Conservation (phyloP, 768 basidiomycete species). For the Termitomyces sp. region DNA sequence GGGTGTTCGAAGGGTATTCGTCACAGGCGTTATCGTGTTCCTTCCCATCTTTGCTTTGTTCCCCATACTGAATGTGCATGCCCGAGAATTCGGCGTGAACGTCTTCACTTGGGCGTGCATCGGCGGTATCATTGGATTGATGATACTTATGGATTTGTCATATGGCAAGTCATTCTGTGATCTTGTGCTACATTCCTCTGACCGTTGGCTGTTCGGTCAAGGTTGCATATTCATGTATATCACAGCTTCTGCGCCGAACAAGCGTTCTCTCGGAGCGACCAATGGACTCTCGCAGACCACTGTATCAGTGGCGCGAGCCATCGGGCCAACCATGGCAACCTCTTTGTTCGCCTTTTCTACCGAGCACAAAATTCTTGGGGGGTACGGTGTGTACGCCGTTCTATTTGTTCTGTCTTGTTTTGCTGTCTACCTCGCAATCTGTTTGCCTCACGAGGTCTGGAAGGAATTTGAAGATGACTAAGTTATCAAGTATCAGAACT, state of each 20-base stretch:
- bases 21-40: conserved; percentile 27
- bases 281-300: conserved; percentile 46
- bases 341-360: conserved; percentile 52
- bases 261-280: conserved; percentile 42
- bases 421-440: conserved; percentile 25
- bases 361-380: conserved; percentile 38
- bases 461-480: conserved; percentile 14
- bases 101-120: conserved; percentile 31
- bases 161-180: conserved; percentile 26
- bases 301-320: conserved; percentile 38
- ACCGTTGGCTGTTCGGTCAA: conserved; percentile 10
- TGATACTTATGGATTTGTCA: conserved; percentile 32
- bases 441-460: conserved; percentile 34
- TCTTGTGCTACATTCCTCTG: background rate
- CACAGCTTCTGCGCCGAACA: conserved; percentile 44
- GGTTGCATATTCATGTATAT: conserved; percentile 48
- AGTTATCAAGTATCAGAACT: no score
- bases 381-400: conserved; percentile 40
- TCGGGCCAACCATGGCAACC: conserved; percentile 43
- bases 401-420: conserved; percentile 26
- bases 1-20: conserved; percentile 35
- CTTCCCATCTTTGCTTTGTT: conserved; percentile 32
- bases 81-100: conserved; percentile 25
- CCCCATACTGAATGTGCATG: conserved; percentile 36
- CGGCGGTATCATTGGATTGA: conserved; percentile 16